Conservation (phyloP, 2,329 filamentous ascomycete genomes). For the Neopestalotiopsis rosae region DNA sequence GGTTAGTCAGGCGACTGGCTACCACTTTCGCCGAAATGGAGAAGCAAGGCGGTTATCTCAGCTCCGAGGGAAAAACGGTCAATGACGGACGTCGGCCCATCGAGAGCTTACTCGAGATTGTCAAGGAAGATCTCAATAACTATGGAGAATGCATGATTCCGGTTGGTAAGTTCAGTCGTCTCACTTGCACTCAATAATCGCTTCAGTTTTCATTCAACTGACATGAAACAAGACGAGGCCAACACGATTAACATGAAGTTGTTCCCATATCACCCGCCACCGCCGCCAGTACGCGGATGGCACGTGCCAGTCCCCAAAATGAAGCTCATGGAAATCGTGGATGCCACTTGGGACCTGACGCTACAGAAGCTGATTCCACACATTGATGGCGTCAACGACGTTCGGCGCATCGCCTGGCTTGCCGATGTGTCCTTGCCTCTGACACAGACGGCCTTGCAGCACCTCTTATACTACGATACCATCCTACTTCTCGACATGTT, state of each 20-base stretch:
- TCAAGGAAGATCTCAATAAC: conserved; percentile 89
- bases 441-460: conserved; percentile 83
- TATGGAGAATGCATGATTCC: conserved; percentile 99
- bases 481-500: conserved; percentile 92
- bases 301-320: conserved; percentile 85
- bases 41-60: conserved; percentile 86
- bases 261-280: conserved; percentile 81
- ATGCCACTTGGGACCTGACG: conserved; percentile 77
- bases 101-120: conserved; percentile 81
- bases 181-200: background rate
- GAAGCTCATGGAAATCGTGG: conserved; percentile 66
- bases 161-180: conserved; percentile 65
- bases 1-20: conserved; percentile 85
- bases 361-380: conserved; percentile 80
- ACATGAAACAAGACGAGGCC: conserved; percentile 70
- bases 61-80: conserved; percentile 41
- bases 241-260: conserved; percentile 97
- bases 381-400: conserved; percentile 90
- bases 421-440: conserved; percentile 88
- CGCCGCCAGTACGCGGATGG: conserved; percentile 81
- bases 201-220: background rate
- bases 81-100: conserved; percentile 70
- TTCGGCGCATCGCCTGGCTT: conserved; percentile 82
- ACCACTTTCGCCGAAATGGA: conserved; percentile 88
- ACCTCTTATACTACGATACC: conserved; percentile 92